phyloP scores from a whole-genome alignment of 2,329 filamentous ascomycete genomes.

The Xylariaceae sp. region DNA sequence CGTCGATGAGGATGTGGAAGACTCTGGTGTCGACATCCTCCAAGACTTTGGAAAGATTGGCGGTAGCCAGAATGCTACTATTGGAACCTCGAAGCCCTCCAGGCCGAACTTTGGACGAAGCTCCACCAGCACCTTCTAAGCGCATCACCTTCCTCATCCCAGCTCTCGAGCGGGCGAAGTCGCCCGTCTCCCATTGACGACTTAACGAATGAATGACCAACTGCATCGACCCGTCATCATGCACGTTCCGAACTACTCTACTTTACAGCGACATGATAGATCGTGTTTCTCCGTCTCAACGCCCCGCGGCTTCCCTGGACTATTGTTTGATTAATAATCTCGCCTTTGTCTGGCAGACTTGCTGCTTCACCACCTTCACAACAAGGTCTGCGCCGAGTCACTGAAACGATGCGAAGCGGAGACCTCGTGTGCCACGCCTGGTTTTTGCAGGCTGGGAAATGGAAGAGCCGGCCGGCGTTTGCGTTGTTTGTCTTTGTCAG shows the following conservation, averaged over 20 bases:
- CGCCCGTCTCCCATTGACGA: conserved; percentile 5
- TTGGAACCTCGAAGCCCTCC: conserved; percentile 20
- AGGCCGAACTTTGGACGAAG: conserved; percentile 31
- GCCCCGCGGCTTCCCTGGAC: conserved; percentile 26
- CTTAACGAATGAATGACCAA: conserved; percentile 12
- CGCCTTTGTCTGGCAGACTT: too few species aligned
- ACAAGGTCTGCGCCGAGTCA: too few species aligned
- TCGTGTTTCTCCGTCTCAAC: conserved; percentile 10
- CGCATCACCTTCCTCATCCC: conserved; percentile 2
- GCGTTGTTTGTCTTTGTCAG: too few species aligned
- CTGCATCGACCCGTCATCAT: conserved; percentile 4
- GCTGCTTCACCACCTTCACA: too few species aligned
- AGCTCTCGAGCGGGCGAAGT: conserved; percentile 1
- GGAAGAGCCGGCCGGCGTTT: too few species aligned
- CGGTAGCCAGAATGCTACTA: conserved; percentile 28
- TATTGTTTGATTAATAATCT: conserved; percentile 21
- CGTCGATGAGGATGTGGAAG: conserved; percentile 50
- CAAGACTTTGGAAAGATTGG: conserved; percentile 73
- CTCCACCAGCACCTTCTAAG: conserved; percentile 30
- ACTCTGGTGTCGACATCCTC: conserved; percentile 61
- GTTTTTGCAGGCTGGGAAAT: too few species aligned
- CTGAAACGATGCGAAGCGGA: too few species aligned
- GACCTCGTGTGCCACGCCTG: too few species aligned
- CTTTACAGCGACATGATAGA: conserved; percentile 13
- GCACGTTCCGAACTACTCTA: conserved; percentile 1